These are phyloP conservation scores for Pyrus betulifolia DNA, from an alignment of 306 rosid species.

Conservation along the genomic window DNA sequence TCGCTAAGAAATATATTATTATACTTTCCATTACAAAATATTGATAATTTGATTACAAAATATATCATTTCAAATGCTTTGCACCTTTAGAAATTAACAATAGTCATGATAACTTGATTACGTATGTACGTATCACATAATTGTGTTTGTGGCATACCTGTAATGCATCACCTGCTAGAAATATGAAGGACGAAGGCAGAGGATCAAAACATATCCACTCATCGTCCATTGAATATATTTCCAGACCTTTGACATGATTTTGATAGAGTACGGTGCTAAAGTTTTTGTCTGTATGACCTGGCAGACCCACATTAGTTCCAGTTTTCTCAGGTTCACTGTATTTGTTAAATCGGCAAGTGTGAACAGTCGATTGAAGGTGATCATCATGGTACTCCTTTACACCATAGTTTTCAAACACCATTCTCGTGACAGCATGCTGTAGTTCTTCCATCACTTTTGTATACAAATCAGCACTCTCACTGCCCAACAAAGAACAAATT, in stretches of 20 bases:
- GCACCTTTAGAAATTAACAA: too few relatives aligned
- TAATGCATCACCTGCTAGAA: background rate
- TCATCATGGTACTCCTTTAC: background rate
- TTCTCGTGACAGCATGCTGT: conserved; percentile 3
- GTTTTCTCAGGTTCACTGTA: background rate
- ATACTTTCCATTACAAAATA: background rate
- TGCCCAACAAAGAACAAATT: background rate
- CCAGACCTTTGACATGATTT: conserved; percentile 7
- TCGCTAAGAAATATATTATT: too few relatives aligned
- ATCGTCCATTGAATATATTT: background rate
- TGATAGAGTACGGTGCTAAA: background rate
- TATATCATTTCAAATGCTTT: too few relatives aligned
- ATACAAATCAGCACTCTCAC: background rate
- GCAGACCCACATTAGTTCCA: background rate
- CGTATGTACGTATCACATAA: background rate
- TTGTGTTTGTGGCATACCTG: background rate
- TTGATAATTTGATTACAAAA: background rate
- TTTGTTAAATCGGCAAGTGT: background rate
- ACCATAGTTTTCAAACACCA: conserved; percentile 1
- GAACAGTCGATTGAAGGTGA: background rate
- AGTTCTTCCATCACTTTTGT: background rate
- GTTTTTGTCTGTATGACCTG: background rate
- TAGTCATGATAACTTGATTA: background rate
- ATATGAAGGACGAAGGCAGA: background rate
- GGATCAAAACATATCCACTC: background rate